Base-by-base conservation (phyloP, 768 basidiomycete species). In the Tephrocybe sp. region DNA sequence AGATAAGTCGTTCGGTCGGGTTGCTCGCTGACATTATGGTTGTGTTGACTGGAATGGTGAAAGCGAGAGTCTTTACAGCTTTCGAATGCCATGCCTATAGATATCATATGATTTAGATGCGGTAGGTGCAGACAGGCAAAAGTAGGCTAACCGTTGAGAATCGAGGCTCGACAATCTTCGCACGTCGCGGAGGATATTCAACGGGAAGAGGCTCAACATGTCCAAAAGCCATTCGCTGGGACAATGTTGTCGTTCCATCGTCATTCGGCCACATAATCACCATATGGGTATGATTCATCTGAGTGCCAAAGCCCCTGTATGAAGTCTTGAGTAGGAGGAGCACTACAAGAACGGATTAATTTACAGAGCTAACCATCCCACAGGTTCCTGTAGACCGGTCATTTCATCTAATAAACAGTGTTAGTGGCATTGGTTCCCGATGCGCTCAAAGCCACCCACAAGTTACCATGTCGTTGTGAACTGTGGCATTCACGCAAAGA, bases 331-430 rank as follows among this genome's bases (percentile, higher is more conserved):
- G 49, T 20, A 40, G 41, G 22, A 30, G 17, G 4, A 42, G 32
- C 31, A 0, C 16, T 34, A 13, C 5, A 45, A 16, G 13, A 50
- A 36, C n/a, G 17, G 16, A 17, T 5, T 36, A 12, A 56, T 65
- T 62, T 61, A 78, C 82, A 84, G 62, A 45, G 75, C 78, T 56
- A 82, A 66, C 80, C 80, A 84, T 20, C 80, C 79, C 11, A 77
- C 49, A 20, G 69, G 66, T 40, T 73, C 62, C 52, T 65, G 46
- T 26, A 72, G 56, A 22, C 68, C 61, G 33, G 75, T 73, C 48
- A 83, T 54, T 53, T 77, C 71, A 61, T 80, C 79, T 81, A 51
- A 26, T 39, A 20, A 45, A 39, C 43, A 33, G 34, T 20, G 44
- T 47, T 8, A 11, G 14, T 11, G 31, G 17, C 6, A 16, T 48